Base-by-base conservation (phyloP, 257 asterid species). In the Thymus quinquecostatus region DNA sequence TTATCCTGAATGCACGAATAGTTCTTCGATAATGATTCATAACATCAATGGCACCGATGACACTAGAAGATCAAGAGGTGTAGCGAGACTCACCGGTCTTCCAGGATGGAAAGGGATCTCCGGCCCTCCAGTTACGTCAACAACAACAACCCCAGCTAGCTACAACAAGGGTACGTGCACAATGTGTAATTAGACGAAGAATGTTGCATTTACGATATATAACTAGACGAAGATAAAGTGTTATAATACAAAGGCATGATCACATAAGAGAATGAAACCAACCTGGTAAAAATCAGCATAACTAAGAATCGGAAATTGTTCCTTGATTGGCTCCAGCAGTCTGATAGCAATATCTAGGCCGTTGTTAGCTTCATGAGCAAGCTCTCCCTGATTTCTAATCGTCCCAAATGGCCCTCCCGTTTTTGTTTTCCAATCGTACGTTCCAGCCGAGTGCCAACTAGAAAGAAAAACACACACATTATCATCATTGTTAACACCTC, bases 401-500 rank as follows among this genome's bases (percentile, higher is more conserved):
- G 97, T 91, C 60, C 97, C 96, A 43, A 91, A 91, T 8, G 97
- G 97, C 13, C 97, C 97, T 27, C 92, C 96, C 2, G 92, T 86
- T 79, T 84, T 91, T 27, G 90, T 85, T 70, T 80, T 67, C 71
- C 82, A 79, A 76, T 91, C 96, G 71, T 83, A 88, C 0, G 87
- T 77, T 60, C 83, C 84, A 59, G 85, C 84, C 2, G 86, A 72
- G 74, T 78, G 88, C 86, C 86, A 82, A 59, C 89, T 82, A 68
- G 14, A 70, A 29, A 5, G 21, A 21, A 21, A 76, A 47, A 62
- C 41, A 66, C 50, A 56, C 12, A 4, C 21, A 40, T 32, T 9
- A 12, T 43, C 44, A 56, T 8, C 77, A 44, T 49, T 3, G 3
- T 50, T 14, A 7, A 56, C 33, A 45, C 7, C 56, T 66, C 36